These are phyloP conservation scores for Bonia amplexicaulis DNA, from an alignment of 176 grass and related monocot genomes.

Conservation along the genomic window DNA sequence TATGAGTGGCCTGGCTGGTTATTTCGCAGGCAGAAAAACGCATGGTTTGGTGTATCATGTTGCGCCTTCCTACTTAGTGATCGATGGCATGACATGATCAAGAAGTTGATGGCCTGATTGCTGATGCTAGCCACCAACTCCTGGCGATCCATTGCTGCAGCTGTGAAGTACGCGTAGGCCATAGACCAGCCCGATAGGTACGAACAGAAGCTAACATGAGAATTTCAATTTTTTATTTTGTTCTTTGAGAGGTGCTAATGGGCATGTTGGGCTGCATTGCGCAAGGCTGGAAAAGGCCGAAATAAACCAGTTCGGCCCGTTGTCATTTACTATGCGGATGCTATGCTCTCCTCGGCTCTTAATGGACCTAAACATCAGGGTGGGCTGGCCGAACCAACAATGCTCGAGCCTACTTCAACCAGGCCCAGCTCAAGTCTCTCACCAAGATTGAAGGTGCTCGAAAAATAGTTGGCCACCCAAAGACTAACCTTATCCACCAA, in stretches of 20 bases:
- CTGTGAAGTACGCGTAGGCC: too few species aligned
- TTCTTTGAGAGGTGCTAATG: not conserved
- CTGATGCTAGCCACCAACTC: not conserved
- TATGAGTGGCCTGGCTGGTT: too few species aligned
- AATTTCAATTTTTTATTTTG: not conserved
- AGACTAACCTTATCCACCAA: constrained; percentile 31
- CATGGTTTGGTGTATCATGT: too few species aligned
- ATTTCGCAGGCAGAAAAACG: too few species aligned
- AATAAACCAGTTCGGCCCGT: not conserved
- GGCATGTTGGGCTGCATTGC: not conserved
- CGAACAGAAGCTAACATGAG: not conserved
- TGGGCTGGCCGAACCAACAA: not conserved
- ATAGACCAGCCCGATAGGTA: too few species aligned
- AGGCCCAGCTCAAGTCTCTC: not conserved
- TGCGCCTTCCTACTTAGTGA: too few species aligned
- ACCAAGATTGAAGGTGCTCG: not conserved
- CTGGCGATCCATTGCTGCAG: not conserved
- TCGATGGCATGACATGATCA: not conserved
- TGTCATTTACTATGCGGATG: not conserved
- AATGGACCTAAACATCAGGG: not conserved
- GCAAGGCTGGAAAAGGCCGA: not conserved
- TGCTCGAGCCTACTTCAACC: not conserved
- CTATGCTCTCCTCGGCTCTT: not conserved
- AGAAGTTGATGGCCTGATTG: not conserved
- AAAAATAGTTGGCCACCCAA: constrained; percentile 35